Conservation (phyloP, 306 rosid genomes). For the Purshia tridentata region DNA sequence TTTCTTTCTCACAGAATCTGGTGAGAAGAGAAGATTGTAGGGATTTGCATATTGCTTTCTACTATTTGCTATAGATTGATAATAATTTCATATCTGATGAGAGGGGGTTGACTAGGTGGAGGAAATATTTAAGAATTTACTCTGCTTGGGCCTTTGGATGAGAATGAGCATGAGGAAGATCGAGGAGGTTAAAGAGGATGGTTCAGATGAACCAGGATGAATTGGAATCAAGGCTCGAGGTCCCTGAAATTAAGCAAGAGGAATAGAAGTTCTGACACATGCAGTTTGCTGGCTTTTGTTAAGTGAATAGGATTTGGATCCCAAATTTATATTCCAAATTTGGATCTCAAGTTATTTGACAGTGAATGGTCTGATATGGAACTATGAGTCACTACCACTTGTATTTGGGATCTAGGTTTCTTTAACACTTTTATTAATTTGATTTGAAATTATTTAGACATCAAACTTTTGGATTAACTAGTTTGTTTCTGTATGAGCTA, state of each 20-base stretch:
- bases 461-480: conserved; percentile 9
- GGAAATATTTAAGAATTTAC: conserved; percentile 54
- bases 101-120: conserved; percentile 61
- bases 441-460: conserved; percentile 6
- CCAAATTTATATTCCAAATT: no score
- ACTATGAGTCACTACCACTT: no score
- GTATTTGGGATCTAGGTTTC: no score
- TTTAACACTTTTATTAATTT: background rate
- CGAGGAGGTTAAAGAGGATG: conserved; percentile 55
- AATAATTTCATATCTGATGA: conserved; percentile 73
- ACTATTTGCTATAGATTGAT: conserved; percentile 48
- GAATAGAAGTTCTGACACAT: conserved; percentile 26
- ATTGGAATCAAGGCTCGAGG: conserved; percentile 66
- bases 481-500: conserved; percentile 5
- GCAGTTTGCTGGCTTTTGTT: conserved; percentile 22
- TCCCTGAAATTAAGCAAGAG: conserved; percentile 58
- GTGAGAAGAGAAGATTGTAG: no score
- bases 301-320: no score
- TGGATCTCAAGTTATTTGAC: no score
- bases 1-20: no score
- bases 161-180: conserved; percentile 80
- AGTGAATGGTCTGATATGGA: no score
- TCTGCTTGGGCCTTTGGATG: conserved; percentile 80
- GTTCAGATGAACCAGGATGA: conserved; percentile 46
- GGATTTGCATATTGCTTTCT: no score